phyloP scores from a whole-genome alignment of 768 basidiomycete species.

The Mycena metata region DNA sequence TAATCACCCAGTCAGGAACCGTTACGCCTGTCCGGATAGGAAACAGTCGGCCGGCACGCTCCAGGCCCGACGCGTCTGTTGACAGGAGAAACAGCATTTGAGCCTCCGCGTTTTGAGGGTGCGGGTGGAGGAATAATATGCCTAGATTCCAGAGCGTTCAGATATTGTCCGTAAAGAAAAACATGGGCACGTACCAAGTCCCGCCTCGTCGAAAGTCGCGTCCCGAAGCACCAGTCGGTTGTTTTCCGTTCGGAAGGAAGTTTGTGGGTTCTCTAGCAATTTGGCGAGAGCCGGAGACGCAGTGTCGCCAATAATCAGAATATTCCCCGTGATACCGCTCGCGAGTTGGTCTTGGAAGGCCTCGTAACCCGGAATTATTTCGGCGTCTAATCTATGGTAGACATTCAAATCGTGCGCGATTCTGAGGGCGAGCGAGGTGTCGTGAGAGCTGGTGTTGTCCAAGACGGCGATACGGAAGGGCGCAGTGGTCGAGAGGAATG shows the following conservation, averaged over 20 bases:
- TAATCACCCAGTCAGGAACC: slow-evolving; percentile 83
- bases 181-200: slow-evolving; percentile 46
- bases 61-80: slow-evolving; percentile 69
- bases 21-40: slow-evolving; percentile 87
- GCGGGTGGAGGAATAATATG: slow-evolving; percentile 78
- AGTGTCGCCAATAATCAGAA: slow-evolving; percentile 69
- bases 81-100: slow-evolving; percentile 71
- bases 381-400: slow-evolving; percentile 79
- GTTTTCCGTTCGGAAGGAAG: slow-evolving; percentile 49
- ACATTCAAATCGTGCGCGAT: slow-evolving; percentile 76
- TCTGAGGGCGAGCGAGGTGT: slow-evolving; percentile 70
- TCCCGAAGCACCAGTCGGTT: slow-evolving; percentile 45
- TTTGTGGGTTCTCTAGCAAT: slow-evolving; percentile 49
- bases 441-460: slow-evolving; percentile 46
- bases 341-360: slow-evolving; percentile 43
- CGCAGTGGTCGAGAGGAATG: slow-evolving; percentile 67
- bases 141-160: slow-evolving; percentile 45
- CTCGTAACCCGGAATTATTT: slow-evolving; percentile 64
- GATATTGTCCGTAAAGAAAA: slow-evolving; percentile 37
- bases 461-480: slow-evolving; percentile 72
- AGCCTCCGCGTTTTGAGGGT: slow-evolving; percentile 55
- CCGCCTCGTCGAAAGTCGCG: slow-evolving; percentile 43
- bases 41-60: slow-evolving; percentile 79
- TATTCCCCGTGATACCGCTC: slow-evolving; percentile 55
- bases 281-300: slow-evolving; percentile 48